Base-by-base conservation (phyloP, 2,329 filamentous ascomycete genomes). In the Colletotrichum tabaci region DNA sequence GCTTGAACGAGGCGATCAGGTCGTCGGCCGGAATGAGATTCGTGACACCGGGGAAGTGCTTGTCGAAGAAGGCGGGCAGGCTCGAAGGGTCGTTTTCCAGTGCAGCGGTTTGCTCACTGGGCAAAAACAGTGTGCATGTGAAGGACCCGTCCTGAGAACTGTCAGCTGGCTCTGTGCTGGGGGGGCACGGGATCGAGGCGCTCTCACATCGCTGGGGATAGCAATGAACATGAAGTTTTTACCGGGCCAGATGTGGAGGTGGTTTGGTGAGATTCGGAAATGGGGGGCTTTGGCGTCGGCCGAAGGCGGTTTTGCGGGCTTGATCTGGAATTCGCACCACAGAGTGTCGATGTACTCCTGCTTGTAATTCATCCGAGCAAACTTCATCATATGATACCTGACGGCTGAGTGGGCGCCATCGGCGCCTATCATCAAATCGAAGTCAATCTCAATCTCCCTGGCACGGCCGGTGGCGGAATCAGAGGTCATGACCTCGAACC, bases 181-280 rank as follows among this genome's bases (percentile, higher is more conserved):
- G 16, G 0, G 15, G 5, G 9, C 8, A 15, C 26, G 16, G 9
- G 8, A 6, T 1, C 2, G 10, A 13, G 56, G 6, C 6, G 76
- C 86, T 75, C 79, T 75, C 79, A 90, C 89, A 68, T 88, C 84
- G 75, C 89, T 92, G 0, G 96, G 96, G 53, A 99, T 95, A 21
- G 96, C 97, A 78, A 99, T 99, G 83, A 99, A 99, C 97, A 99
- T 98, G 77, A 96, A 96, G 52, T 95, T 91, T 76, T 91, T 92
- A 42, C 94, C 95, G 0, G 96, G 96, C 96, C 96, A 99, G 79
- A 99, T 99, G 82, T 99, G 96, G 1, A 99, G 87, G 79, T 98
- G 95, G 77, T 98, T 94, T 1, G 95, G 94, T 0, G 94, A 96
- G 75, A 98, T 96, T 58, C 87, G 87, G 79, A 97, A 98, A 56